Base-by-base conservation (phyloP, 352 stramenopile species). In the Phytophthora quininea region DNA sequence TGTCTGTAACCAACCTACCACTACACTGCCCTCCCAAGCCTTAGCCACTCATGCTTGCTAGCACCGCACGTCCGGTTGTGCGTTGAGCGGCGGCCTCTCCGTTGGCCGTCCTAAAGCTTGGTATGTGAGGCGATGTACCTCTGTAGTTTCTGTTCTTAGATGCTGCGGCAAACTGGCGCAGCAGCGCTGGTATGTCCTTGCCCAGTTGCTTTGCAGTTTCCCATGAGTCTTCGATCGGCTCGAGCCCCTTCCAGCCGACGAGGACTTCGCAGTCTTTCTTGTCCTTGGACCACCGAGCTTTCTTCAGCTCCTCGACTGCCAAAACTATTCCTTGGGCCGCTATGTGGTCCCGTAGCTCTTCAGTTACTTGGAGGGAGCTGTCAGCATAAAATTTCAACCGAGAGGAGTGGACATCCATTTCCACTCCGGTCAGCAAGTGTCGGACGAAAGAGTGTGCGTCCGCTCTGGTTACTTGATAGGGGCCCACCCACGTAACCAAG, bases 301-400 rank as follows among this genome's bases (percentile, higher is more conserved):
- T 68, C 47, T 24, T 55, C 45, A 62, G 19, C 3, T 43, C 35
- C 10, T 62, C 14, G 6, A 77, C 54, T 3, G 45, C 30, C 11
- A 77, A 12, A 1, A 70, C 10, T 10, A 62, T 59, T 15, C 52
- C 60, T 60, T 77, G 68, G 3, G 61, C 58, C 14, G 46, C 40
- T 6, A 79, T 47, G 29, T 72, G 67, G 15, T 75, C 61, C 6
- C 54, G 15, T 2, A 77, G 24, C 38, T 80, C 69, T 38, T 80
- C 54, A 11, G 64, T 65, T 4, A 74, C 49, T 30, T 79, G 14
- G 10, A 79, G 27, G n/a, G 40, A 43, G 12, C 33, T 56, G 54
- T 80, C 61, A 19, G 57, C 55, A n/a, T 78, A 77, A 12, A 80
- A 70, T 40, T 78, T 84, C 14, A 80, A 30, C 9, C 62, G 46